A percentile compares a stretch with the other conserved stretches of the same genome.
Conservation (phyloP, 345 rosid genomes). For the Cardamine resedifolia region DNA sequence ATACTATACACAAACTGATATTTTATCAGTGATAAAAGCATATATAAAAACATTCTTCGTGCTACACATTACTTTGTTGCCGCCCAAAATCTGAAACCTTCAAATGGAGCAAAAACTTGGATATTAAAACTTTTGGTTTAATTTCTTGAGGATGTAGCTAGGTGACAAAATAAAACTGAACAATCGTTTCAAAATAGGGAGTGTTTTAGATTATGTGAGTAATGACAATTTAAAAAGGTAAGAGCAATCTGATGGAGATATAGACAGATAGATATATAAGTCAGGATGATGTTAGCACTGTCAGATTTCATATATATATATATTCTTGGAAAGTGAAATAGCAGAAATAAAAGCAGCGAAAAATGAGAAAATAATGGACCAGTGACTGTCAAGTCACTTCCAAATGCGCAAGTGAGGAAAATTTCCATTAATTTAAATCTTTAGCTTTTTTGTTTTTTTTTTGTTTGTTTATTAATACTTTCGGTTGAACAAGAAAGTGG, state of each 20-base stretch:
- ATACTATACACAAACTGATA: background rate
- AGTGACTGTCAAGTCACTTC: slow-evolving; percentile 41
- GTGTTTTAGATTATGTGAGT: background rate
- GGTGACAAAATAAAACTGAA: background rate
- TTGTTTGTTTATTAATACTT: background rate
- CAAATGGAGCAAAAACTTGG: background rate
- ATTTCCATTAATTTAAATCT: background rate
- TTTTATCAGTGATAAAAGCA: background rate
- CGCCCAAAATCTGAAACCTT: slow-evolving; percentile 22
- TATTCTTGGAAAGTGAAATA: slow-evolving; percentile 35
- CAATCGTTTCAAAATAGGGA: background rate
- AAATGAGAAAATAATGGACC: slow-evolving; percentile 6
- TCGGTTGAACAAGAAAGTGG: background rate
- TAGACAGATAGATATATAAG: background rate
- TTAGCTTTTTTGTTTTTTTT: too few relatives aligned
- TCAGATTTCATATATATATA: slow-evolving; percentile 18
- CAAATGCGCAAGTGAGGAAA: slow-evolving; percentile 19
- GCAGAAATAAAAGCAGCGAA: slow-evolving; percentile 30
- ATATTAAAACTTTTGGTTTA: slow-evolving; percentile 2
- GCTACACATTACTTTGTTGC: slow-evolving; percentile 15
- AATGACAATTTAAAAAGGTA: background rate
- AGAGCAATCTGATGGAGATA: background rate
- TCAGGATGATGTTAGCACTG: slow-evolving; percentile 16
- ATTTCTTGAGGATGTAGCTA: background rate
- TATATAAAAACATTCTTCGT: slow-evolving; percentile 14